A percentile compares a stretch with the other conserved stretches of the same genome.
Evolutionary conservation across 2,329 filamentous ascomycete genomes (phyloP).

Genomic region (Penicillium hesseltinei): DNA sequence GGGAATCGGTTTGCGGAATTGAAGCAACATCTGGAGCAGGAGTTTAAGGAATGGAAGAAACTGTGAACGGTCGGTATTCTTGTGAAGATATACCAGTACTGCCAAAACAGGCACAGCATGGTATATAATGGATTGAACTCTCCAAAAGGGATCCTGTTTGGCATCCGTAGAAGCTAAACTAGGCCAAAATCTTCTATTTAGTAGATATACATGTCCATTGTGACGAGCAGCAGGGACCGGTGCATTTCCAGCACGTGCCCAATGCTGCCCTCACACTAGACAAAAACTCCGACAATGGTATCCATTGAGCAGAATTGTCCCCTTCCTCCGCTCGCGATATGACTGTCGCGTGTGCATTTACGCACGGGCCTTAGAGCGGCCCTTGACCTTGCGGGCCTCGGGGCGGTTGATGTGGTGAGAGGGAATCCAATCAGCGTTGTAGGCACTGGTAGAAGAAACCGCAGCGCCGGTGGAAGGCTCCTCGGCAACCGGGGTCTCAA

Average conservation of each 20-base stretch:
- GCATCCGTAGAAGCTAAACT: slow-evolving; percentile 5
- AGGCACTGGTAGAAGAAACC: slow-evolving; percentile 68
- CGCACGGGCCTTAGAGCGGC: slow-evolving; percentile 41
- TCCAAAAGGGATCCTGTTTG: slow-evolving; percentile 7
- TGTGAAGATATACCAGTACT: not conserved
- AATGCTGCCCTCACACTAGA: slow-evolving; percentile 1
- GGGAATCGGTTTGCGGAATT: slow-evolving; percentile 69
- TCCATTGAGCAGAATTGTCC: slow-evolving; percentile 6
- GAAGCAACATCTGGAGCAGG: slow-evolving; percentile 71
- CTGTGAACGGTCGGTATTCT: slow-evolving; percentile 44
- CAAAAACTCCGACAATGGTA: slow-evolving; percentile 5
- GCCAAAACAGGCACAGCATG: slow-evolving; percentile 1
- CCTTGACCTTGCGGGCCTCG: slow-evolving; percentile 62
- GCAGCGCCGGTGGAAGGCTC: slow-evolving; percentile 66
- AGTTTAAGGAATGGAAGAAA: slow-evolving; percentile 73
- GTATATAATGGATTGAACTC: slow-evolving; percentile 2
- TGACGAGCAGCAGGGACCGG: slow-evolving; percentile 2
- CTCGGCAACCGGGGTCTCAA: slow-evolving; percentile 62
- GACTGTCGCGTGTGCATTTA: slow-evolving; percentile 20
- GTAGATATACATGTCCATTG: slow-evolving; percentile 20
- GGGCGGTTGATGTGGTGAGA: slow-evolving; percentile 85
- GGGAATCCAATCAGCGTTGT: slow-evolving; percentile 93
- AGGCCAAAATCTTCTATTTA: slow-evolving; percentile 10
- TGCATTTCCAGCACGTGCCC: slow-evolving; percentile 19
- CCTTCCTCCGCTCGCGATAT: slow-evolving; percentile 1